These are phyloP conservation scores for Triticum dicoccoides DNA, from an alignment of 176 grass and related monocot genomes.

Conservation along the genomic window DNA sequence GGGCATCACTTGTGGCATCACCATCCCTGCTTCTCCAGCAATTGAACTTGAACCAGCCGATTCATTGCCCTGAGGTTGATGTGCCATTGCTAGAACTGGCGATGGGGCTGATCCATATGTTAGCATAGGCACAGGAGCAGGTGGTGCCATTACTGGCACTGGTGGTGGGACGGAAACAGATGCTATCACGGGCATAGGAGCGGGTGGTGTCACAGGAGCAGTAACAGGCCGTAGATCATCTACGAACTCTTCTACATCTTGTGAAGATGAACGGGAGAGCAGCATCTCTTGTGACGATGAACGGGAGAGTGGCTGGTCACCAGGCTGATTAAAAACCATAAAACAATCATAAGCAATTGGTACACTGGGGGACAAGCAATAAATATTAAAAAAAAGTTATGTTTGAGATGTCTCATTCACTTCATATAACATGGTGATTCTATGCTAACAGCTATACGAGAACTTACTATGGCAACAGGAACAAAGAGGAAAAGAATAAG, in stretches of 20 bases:
- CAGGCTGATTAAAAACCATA: slow-evolving; percentile 23
- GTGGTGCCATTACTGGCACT: background rate
- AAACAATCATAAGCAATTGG: background rate
- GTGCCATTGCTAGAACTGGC: background rate
- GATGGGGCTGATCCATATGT: slow-evolving; percentile 2
- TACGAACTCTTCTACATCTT: slow-evolving; percentile 40
- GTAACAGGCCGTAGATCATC: slow-evolving; percentile 22
- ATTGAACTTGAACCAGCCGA: slow-evolving; percentile 2
- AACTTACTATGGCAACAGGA: background rate
- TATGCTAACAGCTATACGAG: background rate
- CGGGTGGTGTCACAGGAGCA: background rate
- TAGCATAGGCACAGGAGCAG: slow-evolving; percentile 21
- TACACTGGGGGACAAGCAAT: background rate
- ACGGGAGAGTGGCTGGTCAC: slow-evolving; percentile 29
- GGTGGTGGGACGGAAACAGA: slow-evolving; percentile 12
- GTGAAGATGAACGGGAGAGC: slow-evolving; percentile 29
- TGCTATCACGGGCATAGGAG: background rate
- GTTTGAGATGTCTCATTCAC: background rate
- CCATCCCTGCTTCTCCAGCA: slow-evolving; percentile 18
- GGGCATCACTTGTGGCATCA: slow-evolving; percentile 28
- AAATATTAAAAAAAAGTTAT: background rate
- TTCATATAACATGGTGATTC: background rate
- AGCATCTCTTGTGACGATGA: slow-evolving; percentile 43
- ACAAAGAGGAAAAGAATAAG: background rate
- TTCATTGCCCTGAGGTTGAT: slow-evolving; percentile 23